Conservation (phyloP, 1,284 basidiomycete genomes). For the Rhizoctonia solani region DNA sequence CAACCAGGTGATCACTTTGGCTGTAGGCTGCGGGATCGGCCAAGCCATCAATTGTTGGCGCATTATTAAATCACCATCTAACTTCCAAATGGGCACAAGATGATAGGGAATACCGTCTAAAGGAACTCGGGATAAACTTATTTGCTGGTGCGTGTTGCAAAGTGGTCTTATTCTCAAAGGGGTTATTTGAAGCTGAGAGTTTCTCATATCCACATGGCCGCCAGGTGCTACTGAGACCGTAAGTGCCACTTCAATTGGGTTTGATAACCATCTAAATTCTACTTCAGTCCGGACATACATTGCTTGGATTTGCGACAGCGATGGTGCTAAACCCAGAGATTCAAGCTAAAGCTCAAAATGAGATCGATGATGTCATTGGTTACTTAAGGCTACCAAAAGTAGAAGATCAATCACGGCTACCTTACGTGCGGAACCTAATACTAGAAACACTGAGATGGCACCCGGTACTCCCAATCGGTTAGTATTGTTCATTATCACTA, state of each 20-base stretch:
- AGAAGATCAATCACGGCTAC: constrained; percentile 39
- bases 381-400: constrained; percentile 40
- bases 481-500: neutral
- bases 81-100: neutral
- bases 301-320: constrained; percentile 11
- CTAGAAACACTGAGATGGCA: constrained; percentile 42
- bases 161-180: too few species aligned
- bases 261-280: neutral
- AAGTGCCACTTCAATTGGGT: neutral
- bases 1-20: neutral
- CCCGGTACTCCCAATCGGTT: constrained; percentile 39
- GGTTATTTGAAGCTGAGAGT: neutral
- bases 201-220: too few species aligned
- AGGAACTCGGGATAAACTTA: neutral
- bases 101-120: constrained; percentile 3
- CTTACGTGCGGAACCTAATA: constrained; percentile 40
- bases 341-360: constrained; percentile 41
- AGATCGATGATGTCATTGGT: constrained; percentile 43
- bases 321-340: constrained; percentile 36
- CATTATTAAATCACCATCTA: neutral
- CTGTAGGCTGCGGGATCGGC: neutral
- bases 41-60: constrained; percentile 14
- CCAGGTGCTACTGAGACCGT: constrained; percentile 20
- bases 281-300: neutral
- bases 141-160: constrained; percentile 3